phyloP scores from a whole-genome alignment of 768 basidiomycete genomes.

The Xanthoconium purpureum region DNA sequence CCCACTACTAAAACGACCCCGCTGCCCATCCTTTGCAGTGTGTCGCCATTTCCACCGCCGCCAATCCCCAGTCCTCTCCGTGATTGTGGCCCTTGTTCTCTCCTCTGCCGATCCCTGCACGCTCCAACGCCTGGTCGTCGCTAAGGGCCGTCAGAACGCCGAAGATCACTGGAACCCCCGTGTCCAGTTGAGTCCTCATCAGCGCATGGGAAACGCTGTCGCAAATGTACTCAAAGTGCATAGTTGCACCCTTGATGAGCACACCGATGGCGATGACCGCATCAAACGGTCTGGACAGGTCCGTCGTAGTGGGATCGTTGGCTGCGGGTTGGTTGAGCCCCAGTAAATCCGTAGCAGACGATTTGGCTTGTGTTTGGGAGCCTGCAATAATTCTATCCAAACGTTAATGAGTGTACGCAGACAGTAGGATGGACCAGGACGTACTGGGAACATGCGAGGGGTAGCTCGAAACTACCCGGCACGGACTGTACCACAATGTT shows the following conservation, averaged over 20 bases:
- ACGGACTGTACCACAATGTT: constrained; percentile 92
- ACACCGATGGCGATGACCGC: constrained; percentile 97
- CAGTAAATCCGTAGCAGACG: constrained; percentile 74
- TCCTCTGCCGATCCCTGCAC: constrained; percentile 82
- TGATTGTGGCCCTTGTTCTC: constrained; percentile 87
- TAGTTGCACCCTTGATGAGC: constrained; percentile 95
- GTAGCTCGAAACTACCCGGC: constrained; percentile 94
- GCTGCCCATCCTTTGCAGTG: constrained; percentile 64
- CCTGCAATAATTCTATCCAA: constrained; percentile 77
- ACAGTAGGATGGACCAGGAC: constrained; percentile 21
- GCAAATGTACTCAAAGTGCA: constrained; percentile 99
- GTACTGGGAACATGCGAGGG: constrained; percentile 80
- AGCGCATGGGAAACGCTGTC: constrained; percentile 90
- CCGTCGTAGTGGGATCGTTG: constrained; percentile 27
- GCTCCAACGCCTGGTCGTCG: constrained; percentile 91
- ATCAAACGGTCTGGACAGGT: constrained; percentile 71
- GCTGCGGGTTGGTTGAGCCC: constrained; percentile 47
- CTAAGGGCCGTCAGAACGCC: constrained; percentile 90
- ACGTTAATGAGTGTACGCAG: constrained; percentile 7
- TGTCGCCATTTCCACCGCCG: constrained; percentile 90
- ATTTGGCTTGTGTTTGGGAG: constrained; percentile 75
- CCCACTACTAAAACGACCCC: constrained; percentile 51
- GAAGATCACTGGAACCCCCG: constrained; percentile 92
- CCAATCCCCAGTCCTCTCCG: constrained; percentile 96
- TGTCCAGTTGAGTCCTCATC: constrained; percentile 93